Evolutionary conservation across 371 early-diverging fungal species (phyloP).

Genomic region (Rhizopus microsporus): DNA sequence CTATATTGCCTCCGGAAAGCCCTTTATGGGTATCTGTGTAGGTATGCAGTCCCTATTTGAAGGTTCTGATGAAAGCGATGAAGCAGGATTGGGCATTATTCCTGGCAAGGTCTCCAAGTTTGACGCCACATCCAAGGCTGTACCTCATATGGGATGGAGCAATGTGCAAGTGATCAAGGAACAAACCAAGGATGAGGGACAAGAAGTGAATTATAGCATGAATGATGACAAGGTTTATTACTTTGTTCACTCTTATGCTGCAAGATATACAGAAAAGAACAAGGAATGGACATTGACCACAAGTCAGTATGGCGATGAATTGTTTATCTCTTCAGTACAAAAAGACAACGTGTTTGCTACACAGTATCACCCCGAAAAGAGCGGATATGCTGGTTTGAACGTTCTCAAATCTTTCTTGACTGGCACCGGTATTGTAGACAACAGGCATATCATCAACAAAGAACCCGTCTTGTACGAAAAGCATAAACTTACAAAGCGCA

Average conservation of each 20-base stretch:
- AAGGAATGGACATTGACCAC: constrained; percentile 73
- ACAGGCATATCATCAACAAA: constrained; percentile 25
- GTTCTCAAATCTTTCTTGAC: constrained; percentile 82
- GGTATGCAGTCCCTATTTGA: constrained; percentile 96
- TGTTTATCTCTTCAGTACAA: constrained; percentile 82
- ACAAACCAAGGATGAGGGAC: constrained; percentile 25
- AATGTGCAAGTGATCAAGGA: constrained; percentile 54
- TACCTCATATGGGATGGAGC: constrained; percentile 99
- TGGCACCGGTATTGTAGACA: constrained; percentile 42
- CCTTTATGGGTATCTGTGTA: constrained; percentile 97
- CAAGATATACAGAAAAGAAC: constrained; percentile 56
- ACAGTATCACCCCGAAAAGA: constrained; percentile 98
- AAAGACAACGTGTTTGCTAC: constrained; percentile 90
- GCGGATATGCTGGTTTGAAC: constrained; percentile 85
- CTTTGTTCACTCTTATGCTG: constrained; percentile 96
- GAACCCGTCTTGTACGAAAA: constrained; percentile 32
- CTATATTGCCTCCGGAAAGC: constrained; percentile 83
- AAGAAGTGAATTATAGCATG: constrained; percentile 42
- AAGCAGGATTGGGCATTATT: constrained; percentile 87
- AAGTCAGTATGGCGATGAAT: constrained; percentile 86
- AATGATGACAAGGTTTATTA: constrained; percentile 73
- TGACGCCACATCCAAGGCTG: constrained; percentile 69
- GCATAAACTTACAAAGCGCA: constrained; percentile 80
- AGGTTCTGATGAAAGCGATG: constrained; percentile 85
- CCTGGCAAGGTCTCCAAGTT: constrained; percentile 75